Conservation (phyloP, 768 basidiomycete genomes). For the Boletus subcaerulescens region DNA sequence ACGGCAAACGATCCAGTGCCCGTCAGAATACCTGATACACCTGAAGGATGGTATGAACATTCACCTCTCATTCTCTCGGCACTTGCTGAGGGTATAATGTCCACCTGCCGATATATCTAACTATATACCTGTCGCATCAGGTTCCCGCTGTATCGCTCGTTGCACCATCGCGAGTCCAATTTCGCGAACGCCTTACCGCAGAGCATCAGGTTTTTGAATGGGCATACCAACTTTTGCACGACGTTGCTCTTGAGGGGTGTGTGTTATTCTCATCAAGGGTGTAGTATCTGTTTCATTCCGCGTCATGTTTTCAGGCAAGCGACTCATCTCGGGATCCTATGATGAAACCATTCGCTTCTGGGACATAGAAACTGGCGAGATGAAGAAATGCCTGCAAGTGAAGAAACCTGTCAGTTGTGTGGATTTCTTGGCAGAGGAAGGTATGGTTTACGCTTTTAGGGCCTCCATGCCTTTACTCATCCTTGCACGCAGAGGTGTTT, state of each 20-base stretch:
- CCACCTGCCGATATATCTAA: neutral
- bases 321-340: constrained; percentile 85
- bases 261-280: neutral
- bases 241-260: constrained; percentile 63
- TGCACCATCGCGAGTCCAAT: constrained; percentile 85
- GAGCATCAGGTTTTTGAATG: constrained; percentile 70
- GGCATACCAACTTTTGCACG: constrained; percentile 87
- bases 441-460: constrained; percentile 34
- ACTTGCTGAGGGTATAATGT: no score
- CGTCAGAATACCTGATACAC: constrained; percentile 55
- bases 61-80: neutral
- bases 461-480: constrained; percentile 3
- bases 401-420: constrained; percentile 92
- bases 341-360: constrained; percentile 93
- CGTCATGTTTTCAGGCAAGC: constrained; percentile 47
- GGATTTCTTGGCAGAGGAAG: constrained; percentile 80
- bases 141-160: constrained; percentile 71
- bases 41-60: constrained; percentile 67
- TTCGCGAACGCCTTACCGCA: constrained; percentile 76
- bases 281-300: neutral
- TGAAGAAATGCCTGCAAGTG: constrained; percentile 74
- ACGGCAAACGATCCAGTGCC: constrained; percentile 71
- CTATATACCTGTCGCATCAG: constrained; percentile 22
- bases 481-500: constrained; percentile 61
- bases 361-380: constrained; percentile 68